Conservation (phyloP, 306 rosid genomes). For the Sesbania bispinosa region DNA sequence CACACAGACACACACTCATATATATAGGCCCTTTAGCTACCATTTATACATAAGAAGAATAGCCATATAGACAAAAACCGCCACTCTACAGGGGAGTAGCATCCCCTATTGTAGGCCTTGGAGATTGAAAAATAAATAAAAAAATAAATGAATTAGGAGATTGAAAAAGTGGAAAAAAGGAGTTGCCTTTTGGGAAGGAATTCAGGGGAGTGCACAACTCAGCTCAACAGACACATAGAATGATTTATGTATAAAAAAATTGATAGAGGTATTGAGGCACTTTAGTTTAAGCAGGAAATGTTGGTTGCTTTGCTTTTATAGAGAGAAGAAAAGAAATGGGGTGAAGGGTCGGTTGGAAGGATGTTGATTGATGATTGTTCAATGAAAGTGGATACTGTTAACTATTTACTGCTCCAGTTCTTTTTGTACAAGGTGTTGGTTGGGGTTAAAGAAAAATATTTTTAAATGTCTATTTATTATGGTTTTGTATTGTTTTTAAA, state of each 20-base stretch:
- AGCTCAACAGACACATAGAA: constrained; percentile 16
- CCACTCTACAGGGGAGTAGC: constrained; percentile 55
- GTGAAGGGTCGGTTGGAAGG: constrained; percentile 37
- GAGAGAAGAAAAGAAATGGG: constrained; percentile 25
- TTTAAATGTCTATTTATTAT: no score
- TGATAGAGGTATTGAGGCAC: background rate
- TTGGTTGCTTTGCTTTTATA: constrained; percentile 18
- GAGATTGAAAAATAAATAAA: constrained; percentile 4
- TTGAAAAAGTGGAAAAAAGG: constrained; percentile 15
- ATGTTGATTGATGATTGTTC: constrained; percentile 42
- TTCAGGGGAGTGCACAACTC: constrained; percentile 28
- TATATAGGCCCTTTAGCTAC: constrained; percentile 53
- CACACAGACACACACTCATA: constrained; percentile 39
- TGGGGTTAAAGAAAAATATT: constrained; percentile 28
- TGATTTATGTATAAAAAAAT: constrained; percentile 2
- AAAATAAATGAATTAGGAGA: background rate
- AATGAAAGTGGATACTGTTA: constrained; percentile 34
- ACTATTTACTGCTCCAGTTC: constrained; percentile 27
- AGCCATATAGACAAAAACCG: constrained; percentile 46
- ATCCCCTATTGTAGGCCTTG: constrained; percentile 52
- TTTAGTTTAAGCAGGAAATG: constrained; percentile 23
- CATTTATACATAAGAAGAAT: constrained; percentile 31
- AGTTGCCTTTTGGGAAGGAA: constrained; percentile 26
- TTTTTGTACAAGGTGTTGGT: constrained; percentile 20
- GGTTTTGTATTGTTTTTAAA: no score